Conservation (phyloP, 352 stramenopile genomes). For the Pythium plurisporium region DNA sequence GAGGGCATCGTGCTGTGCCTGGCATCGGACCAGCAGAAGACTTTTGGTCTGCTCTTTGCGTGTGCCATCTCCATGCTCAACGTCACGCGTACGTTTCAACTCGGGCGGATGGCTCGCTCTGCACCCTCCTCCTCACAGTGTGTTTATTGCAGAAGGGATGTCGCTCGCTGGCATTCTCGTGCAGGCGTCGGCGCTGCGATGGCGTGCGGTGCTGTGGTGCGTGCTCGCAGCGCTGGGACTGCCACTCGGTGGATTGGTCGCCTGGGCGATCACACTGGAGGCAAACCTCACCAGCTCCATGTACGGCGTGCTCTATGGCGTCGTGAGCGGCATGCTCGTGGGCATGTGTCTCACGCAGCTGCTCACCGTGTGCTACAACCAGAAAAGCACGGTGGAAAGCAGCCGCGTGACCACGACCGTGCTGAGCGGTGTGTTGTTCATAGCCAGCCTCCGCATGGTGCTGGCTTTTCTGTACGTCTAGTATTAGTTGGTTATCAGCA, state of each 20-base stretch:
- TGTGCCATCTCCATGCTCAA: constrained; percentile 22
- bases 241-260: constrained; percentile 20
- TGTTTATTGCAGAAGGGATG: constrained; percentile 21
- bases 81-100: constrained; percentile 22
- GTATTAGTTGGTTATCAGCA: background rate
- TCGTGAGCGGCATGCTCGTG: constrained; percentile 18
- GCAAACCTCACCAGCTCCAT: background rate
- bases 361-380: constrained; percentile 26
- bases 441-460: constrained; percentile 13
- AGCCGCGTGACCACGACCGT: constrained; percentile 16
- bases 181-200: constrained; percentile 17
- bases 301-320: constrained; percentile 13
- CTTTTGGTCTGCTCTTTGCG: constrained; percentile 21
- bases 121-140: no score
- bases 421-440: constrained; percentile 17
- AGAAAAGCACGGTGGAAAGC: constrained; percentile 13
- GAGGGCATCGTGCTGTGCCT: constrained; percentile 24
- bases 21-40: constrained; percentile 6
- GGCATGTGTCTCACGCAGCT: constrained; percentile 22
- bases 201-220: constrained; percentile 26
- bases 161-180: constrained; percentile 14
- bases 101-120: no score
- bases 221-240: constrained; percentile 19
- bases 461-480: constrained; percentile 22
- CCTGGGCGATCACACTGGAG: constrained; percentile 16